Base-by-base conservation (phyloP, 192 early-diverging fungal genomes). In the Funneliformis mosseae region DNA sequence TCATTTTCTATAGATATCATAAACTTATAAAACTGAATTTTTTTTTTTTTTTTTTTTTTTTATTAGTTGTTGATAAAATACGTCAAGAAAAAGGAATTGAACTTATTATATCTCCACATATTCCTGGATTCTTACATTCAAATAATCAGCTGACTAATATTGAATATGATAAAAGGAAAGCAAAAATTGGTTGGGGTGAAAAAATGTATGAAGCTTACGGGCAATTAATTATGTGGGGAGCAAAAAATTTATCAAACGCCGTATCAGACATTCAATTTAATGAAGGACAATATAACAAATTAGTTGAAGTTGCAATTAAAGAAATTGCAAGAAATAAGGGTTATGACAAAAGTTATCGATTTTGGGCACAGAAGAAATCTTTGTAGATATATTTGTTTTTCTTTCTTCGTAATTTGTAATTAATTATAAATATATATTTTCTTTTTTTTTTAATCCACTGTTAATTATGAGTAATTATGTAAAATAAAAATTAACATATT, bases 321-420 rank as follows among this genome's bases (percentile, higher is more conserved):
- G 74, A 75, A 10, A 12, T 75, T 48, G 23, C 27, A 33, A 75
- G 4, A 11, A 59, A 33, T 27, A 38, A 75, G 59, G 27, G 45
- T 27, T 75, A 50, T 75, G 45, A 60, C 27, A 75, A 55, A 75
- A 60, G 45, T 59, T 23, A 75, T 60, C 45, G 74, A 59, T 75
- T 75, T 75, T 75, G 74, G 74, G 74, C 74, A 18, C 28, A 50
- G 33, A 75, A 75, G 28, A 75, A 33, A 70, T n/a, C n/a, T n/a
- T n/a, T n/a, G n/a, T n/a, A n/a, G n/a, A n/a, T n/a, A n/a, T n/a
- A n/a, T n/a, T n/a, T n/a, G n/a, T n/a, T n/a, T n/a, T n/a, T n/a
- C n/a, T n/a, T n/a, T n/a, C n/a, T n/a, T n/a, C n/a, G n/a, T n/a
- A n/a, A n/a, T n/a, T n/a, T n/a, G n/a, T n/a, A n/a, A n/a, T n/a